phyloP scores from a whole-genome alignment of 768 basidiomycete species.

The Agrocybe pediades region DNA sequence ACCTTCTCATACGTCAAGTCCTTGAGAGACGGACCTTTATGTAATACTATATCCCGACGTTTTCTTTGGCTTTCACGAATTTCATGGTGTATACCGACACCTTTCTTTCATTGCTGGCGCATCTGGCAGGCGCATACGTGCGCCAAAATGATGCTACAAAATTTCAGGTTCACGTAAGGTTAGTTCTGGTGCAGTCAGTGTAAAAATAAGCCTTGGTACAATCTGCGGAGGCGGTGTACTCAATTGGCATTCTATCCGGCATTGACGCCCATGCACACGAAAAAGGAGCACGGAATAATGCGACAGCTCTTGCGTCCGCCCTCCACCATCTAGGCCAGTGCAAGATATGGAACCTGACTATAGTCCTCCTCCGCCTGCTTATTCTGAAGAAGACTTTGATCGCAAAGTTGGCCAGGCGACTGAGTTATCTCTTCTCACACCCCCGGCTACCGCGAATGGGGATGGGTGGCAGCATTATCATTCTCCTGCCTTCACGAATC shows the following conservation, averaged over 20 bases:
- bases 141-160: no score
- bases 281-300: conserved; percentile 5
- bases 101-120: no score
- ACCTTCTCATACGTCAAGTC: no score
- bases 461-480: conserved; percentile 56
- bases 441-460: conserved; percentile 29
- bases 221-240: conserved; percentile 3
- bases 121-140: no score
- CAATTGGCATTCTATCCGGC: conserved; percentile 7
- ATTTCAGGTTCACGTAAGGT: no score
- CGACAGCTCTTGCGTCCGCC: not conserved
- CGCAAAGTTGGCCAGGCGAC: conserved; percentile 49
- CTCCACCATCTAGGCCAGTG: conserved; percentile 8
- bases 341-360: conserved; percentile 19
- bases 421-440: conserved; percentile 36
- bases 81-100: not conserved
- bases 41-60: not conserved
- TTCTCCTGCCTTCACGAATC: conserved; percentile 21
- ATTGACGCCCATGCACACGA: conserved; percentile 9
- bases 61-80: not conserved
- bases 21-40: not conserved
- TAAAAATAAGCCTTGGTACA: no score
- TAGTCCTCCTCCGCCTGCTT: conserved; percentile 43
- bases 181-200: no score
- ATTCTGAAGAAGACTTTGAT: conserved; percentile 53